Evolutionary conservation across 2,329 filamentous ascomycete species (phyloP).

Genomic region (Ceratocystis harringtonii): DNA sequence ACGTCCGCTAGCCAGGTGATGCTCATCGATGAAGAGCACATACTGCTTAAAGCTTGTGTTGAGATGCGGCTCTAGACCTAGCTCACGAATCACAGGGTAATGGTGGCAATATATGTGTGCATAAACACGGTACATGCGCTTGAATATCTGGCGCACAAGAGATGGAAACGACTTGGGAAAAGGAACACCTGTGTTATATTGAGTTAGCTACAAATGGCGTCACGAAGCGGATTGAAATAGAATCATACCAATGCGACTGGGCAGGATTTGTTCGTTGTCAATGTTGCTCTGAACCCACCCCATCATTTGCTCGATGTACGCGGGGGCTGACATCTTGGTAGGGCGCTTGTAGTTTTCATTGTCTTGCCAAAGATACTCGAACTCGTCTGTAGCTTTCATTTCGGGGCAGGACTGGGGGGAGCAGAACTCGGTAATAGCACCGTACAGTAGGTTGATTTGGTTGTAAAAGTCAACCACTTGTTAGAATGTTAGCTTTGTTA

Average conservation of each 20-base stretch:
- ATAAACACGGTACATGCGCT: constrained; percentile 95
- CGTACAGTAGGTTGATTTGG: constrained; percentile 97
- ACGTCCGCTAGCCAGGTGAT: constrained; percentile 77
- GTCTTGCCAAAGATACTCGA: constrained; percentile 99
- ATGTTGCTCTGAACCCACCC: constrained; percentile 90
- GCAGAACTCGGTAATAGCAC: constrained; percentile 97
- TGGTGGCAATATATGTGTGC: constrained; percentile 99
- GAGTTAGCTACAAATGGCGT: constrained; percentile 15
- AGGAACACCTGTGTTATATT: constrained; percentile 50
- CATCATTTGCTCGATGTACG: constrained; percentile 97
- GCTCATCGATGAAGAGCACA: constrained; percentile 95
- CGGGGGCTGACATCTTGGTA: constrained; percentile 93
- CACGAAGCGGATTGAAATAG: background rate
- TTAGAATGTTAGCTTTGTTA: constrained; percentile 21
- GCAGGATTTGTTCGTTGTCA: constrained; percentile 88
- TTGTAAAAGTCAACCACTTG: constrained; percentile 99
- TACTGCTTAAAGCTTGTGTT: constrained; percentile 99
- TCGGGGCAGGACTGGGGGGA: constrained; percentile 93
- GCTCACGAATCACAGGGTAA: constrained; percentile 88
- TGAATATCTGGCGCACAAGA: constrained; percentile 91
- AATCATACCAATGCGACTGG: constrained; percentile 65
- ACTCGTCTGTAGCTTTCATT: constrained; percentile 99
- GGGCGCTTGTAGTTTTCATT: constrained; percentile 84
- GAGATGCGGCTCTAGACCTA: constrained; percentile 89
- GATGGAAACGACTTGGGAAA: constrained; percentile 86